Conservation (phyloP, 331 rosid genomes). For the Rhamnella rubrinervis region DNA sequence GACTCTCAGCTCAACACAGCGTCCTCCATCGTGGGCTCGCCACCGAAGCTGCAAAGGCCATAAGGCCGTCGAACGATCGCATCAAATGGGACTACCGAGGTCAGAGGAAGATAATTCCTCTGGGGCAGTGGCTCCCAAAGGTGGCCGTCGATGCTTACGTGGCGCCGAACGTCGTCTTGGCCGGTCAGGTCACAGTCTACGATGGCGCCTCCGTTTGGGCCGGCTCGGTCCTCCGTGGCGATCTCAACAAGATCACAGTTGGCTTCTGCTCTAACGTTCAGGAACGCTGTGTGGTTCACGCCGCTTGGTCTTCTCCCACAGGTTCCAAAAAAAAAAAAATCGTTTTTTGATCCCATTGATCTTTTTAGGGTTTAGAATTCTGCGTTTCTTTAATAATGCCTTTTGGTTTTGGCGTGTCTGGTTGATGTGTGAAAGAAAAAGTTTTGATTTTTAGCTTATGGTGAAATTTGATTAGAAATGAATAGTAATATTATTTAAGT, state of each 20-base stretch:
- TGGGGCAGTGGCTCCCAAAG: conserved; percentile 95
- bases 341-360: neutral
- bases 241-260: conserved; percentile 87
- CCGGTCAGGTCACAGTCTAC: conserved; percentile 88
- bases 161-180: conserved; percentile 94
- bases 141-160: conserved; percentile 97
- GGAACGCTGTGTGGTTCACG: conserved; percentile 91
- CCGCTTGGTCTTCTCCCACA: conserved; percentile 97
- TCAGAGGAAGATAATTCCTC: conserved; percentile 81
- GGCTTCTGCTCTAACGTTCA: conserved; percentile 93
- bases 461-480: too few relatives aligned
- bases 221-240: conserved; percentile 91
- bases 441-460: neutral
- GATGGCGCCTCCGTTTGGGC: conserved; percentile 98
- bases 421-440: neutral
- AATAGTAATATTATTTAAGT: too few relatives aligned
- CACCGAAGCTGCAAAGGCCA: conserved; percentile 52
- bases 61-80: conserved; percentile 72
- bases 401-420: neutral
- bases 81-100: conserved; percentile 99
- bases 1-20: conserved; percentile 29
- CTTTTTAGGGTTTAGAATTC: neutral
- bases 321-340: conserved; percentile 36
- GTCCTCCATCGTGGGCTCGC: conserved; percentile 44
- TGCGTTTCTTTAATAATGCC: neutral